Evolutionary conservation across 2,329 filamentous ascomycete species (phyloP).

Genomic region (Cercospora zeina): DNA sequence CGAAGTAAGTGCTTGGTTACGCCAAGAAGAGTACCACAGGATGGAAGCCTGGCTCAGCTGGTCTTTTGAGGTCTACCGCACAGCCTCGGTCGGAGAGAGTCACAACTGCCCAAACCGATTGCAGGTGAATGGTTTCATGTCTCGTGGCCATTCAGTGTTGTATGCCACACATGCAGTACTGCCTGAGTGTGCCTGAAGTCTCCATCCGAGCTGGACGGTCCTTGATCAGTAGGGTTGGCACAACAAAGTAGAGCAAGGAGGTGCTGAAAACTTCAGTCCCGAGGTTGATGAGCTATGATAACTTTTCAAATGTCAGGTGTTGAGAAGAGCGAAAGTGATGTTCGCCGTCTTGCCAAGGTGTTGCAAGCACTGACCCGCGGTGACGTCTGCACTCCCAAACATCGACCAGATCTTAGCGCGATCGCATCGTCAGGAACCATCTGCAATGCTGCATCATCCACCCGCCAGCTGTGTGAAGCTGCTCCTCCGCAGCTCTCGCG

Average conservation of each 20-base stretch:
- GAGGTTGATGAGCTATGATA: background rate
- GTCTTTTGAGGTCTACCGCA: too few relatives aligned
- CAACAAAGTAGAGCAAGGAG: background rate
- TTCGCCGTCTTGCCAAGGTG: background rate
- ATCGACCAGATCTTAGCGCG: conserved; percentile 8
- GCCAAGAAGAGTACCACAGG: too few relatives aligned
- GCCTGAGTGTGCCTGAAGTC: background rate
- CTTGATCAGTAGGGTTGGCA: too few relatives aligned
- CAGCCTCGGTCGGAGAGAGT: too few relatives aligned
- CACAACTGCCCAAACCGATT: too few relatives aligned
- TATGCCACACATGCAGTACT: background rate
- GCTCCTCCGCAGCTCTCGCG: background rate
- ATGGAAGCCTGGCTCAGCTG: too few relatives aligned
- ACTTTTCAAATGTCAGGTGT: background rate
- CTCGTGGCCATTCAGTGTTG: background rate
- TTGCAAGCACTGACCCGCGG: background rate
- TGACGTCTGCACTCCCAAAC: conserved; percentile 2
- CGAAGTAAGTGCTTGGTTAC: too few relatives aligned
- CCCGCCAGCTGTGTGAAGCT: background rate
- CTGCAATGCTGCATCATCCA: background rate
- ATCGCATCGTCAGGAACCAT: conserved; percentile 7
- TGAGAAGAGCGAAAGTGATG: background rate
- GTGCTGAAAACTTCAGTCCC: background rate
- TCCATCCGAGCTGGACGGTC: background rate
- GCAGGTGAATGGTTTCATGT: too few relatives aligned